These are phyloP conservation scores for Talaromyces pinophilus DNA, from an alignment of 2,329 filamentous ascomycete genomes.

Conservation along the genomic window DNA sequence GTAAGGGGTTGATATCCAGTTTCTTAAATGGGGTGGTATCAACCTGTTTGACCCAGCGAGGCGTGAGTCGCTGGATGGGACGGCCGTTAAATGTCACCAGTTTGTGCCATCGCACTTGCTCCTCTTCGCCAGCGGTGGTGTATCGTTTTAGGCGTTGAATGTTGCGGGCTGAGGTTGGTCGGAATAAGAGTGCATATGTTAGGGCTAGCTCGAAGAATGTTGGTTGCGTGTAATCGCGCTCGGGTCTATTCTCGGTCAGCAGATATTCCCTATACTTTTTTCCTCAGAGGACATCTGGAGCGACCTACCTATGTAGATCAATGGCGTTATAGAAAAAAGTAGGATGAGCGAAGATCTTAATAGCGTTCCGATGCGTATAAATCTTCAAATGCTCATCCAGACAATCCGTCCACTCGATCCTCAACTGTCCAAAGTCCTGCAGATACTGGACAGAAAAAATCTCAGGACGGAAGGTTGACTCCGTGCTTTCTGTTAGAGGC, in stretches of 20 bases:
- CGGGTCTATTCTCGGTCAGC: conserved; percentile 1
- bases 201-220: conserved; percentile 14
- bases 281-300: too few relatives aligned
- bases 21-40: background rate
- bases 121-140: background rate
- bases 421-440: conserved; percentile 2
- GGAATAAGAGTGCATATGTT: conserved; percentile 21
- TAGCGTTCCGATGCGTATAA: conserved; percentile 16
- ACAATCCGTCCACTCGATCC: conserved; percentile 20
- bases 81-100: background rate
- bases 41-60: background rate
- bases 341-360: conserved; percentile 17
- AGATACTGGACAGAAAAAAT: conserved; percentile 7
- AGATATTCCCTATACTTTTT: background rate
- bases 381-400: conserved; percentile 20
- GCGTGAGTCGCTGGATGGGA: background rate
- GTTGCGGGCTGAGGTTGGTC: conserved; percentile 14
- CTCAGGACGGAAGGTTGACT: conserved; percentile 12
- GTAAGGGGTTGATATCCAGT: background rate
- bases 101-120: conserved; percentile 1
- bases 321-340: conserved; percentile 14
- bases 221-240: conserved; percentile 4
- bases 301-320: conserved; percentile 4
- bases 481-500: conserved; percentile 2
- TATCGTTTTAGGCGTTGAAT: background rate